Evolutionary conservation across 192 early-diverging fungal genomes (phyloP), one percentile per base, ranked within the genome.

Genomic region (Martensiomyces pterosporus): DNA sequence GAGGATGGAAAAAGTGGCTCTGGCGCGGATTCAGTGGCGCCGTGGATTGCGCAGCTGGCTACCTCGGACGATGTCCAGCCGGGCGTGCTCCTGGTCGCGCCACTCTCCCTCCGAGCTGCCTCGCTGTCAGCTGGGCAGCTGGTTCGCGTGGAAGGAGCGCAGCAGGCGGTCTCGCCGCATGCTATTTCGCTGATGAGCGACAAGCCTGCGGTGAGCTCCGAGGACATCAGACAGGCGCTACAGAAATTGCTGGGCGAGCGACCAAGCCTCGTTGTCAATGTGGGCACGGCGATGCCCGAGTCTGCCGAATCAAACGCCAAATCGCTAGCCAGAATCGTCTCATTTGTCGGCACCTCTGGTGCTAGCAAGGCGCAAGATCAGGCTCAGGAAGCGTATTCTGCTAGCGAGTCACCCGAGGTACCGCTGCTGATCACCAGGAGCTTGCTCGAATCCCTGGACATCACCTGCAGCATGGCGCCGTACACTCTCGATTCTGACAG

Each of bases 11-110:
- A n/a, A n/a, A n/a, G n/a, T n/a, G n/a, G n/a, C n/a, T n/a, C n/a
- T 38, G 43, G 26, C 12, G 16, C 57, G 9, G 43, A 46, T 3
- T 62, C 60, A 17, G 35, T 60, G 40, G 25, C 41, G 12, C 55
- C 59, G 17, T 57, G 51, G 43, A 37, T 57, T 1, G 52, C 53
- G 22, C 39, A 17, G 17, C 37, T 78, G 19, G 46, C 43, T 21
- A 41, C 39, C 0, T 49, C 50, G 9, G 36, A 29, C 4, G 25
- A 23, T 1, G 58, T 73, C 36, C 69, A 73, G 47, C 69, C 69
- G 0, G 69, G 61, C 13, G 63, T 66, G 25, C 46, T 73, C 4
- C 26, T 64, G 21, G 63, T 52, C 9, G 22, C 52, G 0, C 39
- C 49, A 1, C 37, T 34, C 1, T 47, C 54, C 2, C 42, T 65